These are phyloP conservation scores for Castanopsis chinensis DNA, from an alignment of 306 rosid species.

Conservation along the genomic window DNA sequence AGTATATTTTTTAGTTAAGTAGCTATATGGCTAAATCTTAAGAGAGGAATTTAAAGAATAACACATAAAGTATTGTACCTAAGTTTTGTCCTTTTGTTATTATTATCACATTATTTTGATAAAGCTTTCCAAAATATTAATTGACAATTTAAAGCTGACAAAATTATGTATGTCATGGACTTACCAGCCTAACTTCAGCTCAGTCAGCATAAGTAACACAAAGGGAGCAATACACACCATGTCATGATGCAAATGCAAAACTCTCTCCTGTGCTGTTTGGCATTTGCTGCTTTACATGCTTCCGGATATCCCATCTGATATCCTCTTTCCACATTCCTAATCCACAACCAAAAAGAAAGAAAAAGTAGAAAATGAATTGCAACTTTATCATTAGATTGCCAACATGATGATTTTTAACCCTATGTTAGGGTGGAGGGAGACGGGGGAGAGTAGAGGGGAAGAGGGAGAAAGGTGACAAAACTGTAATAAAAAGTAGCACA, in stretches of 20 bases:
- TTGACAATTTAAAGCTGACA: neutral
- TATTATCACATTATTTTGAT: neutral
- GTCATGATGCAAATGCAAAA: neutral
- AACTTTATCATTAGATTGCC: neutral
- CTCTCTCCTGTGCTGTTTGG: neutral
- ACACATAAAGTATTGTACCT: no score
- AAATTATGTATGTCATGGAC: neutral
- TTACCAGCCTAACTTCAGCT: neutral
- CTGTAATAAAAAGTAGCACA: no score
- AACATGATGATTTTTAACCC: no score
- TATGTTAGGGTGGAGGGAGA: no score
- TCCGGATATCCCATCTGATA: neutral
- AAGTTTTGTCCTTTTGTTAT: no score
- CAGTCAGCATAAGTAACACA: neutral
- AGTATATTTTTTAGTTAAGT: no score
- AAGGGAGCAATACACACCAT: no score
- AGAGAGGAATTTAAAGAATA: no score
- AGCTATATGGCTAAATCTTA: no score
- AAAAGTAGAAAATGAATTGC: neutral
- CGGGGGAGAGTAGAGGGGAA: no score
- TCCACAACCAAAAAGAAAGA: neutral
- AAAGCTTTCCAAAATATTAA: neutral
- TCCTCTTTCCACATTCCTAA: neutral
- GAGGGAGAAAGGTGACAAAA: no score
- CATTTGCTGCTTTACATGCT: neutral